Evolutionary conservation across 306 rosid species (phyloP).

Genomic region (Leucaena leucocephala): DNA sequence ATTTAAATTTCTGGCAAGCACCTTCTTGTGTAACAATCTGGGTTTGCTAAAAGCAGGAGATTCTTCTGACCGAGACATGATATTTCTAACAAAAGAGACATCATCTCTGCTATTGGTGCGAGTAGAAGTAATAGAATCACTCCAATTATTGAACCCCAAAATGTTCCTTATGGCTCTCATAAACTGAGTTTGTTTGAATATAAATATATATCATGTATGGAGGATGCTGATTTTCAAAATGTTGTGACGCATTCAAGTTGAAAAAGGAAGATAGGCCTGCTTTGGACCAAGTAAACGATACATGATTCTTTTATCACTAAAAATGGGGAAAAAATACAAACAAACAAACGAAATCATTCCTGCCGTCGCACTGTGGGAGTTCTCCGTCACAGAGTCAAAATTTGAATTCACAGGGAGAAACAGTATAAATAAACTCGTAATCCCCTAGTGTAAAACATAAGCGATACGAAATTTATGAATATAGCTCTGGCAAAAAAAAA

Average conservation of each 20-base stretch:
- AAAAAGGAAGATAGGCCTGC: background rate
- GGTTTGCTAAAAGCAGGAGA: conserved; percentile 42
- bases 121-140: too few relatives aligned
- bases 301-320: background rate
- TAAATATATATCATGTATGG: background rate
- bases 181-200: background rate
- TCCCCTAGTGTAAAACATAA: background rate
- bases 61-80: conserved; percentile 54
- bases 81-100: background rate
- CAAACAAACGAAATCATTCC: background rate
- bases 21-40: conserved; percentile 59
- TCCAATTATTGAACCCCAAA: background rate
- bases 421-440: background rate
- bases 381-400: background rate
- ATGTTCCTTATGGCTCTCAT: background rate
- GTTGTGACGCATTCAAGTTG: background rate
- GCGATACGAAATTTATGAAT: background rate
- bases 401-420: background rate
- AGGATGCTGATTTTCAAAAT: background rate
- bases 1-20: conserved; percentile 52
- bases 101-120: background rate
- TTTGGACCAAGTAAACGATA: background rate
- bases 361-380: background rate
- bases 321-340: too few relatives aligned
- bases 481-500: too few relatives aligned